Evolutionary conservation across 2,329 filamentous ascomycete genomes (phyloP), one percentile per base, ranked within the genome.

Genomic region (Fusarium sp.): DNA sequence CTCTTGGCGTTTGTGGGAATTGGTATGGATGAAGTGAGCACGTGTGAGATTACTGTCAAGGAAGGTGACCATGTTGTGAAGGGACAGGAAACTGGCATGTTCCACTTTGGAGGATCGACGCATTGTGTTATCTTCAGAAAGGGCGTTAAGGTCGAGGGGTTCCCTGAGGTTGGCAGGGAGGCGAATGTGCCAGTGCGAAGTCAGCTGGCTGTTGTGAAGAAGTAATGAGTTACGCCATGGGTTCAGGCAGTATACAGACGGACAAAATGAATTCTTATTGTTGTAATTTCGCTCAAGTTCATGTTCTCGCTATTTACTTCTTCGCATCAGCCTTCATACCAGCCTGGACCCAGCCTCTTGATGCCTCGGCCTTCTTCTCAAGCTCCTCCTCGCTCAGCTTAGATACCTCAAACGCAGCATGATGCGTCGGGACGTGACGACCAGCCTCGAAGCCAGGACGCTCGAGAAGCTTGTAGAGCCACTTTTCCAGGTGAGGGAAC

Each of bases 11-110:
- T 93, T 67, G 80, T 94, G 14, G 88, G 86, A 2, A 85, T 94
- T 5, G 92, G 91, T 2, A 93, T 94, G 91, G 89, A 88, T 41
- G 91, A 94, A 78, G 91, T 93, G 14, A 90, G 86, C 59, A 89
- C 89, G 0, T 93, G 90, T 72, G 90, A 93, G 51, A 88, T 92
- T 48, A 90, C 87, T 0, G 89, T 92, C 13, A 83, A 83, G 70
- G 86, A 89, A 73, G 90, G 90, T 0, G 84, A 93, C 74, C 83
- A 84, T 52, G 74, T 94, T 17, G 81, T 82, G 52, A 93, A 93
- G 81, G 92, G 92, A 2, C 86, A 93, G 6, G 80, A 93, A 79
- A 82, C 89, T 39, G 91, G 91, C 41, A 93, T 92, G 90, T 94
- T 94, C 78, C 91, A 94, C 74, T 93, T 90, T 75, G 91, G 91